These are phyloP conservation scores for Dissophora ornata DNA, from an alignment of 192 early-diverging fungal genomes.

Conservation along the genomic window DNA sequence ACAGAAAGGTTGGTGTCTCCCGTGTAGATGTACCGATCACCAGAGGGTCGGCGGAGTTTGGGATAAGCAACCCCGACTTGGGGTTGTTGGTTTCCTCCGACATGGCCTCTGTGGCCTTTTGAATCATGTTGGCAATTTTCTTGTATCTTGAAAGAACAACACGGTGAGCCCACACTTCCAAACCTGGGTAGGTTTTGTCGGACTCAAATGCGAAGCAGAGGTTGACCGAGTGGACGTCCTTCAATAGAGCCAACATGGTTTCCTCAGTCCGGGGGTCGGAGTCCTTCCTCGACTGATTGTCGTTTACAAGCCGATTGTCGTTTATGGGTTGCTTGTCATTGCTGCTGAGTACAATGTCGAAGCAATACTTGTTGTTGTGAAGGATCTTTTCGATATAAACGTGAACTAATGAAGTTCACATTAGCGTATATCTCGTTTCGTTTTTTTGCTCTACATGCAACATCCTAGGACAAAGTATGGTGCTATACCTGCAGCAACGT, in stretches of 20 bases:
- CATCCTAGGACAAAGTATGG: no score
- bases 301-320: no score
- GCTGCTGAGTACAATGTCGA: not conserved
- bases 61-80: not conserved
- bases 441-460: no score
- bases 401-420: not conserved
- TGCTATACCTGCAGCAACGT: no score
- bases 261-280: not conserved
- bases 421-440: no score
- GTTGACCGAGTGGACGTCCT: conserved; percentile 13
- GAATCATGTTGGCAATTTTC: not conserved
- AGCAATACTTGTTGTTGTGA: not conserved
- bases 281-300: not conserved
- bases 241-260: conserved; percentile 7
- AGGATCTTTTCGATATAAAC: not conserved
- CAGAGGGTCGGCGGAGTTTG: not conserved
- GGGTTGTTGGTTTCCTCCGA: no score
- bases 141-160: conserved; percentile 11
- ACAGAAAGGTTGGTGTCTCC: not conserved
- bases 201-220: conserved; percentile 1
- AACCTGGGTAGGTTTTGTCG: conserved; percentile 3
- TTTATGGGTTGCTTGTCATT: not conserved
- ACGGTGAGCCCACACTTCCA: conserved; percentile 20
- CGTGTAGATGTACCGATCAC: conserved; percentile 15
- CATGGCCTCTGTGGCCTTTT: not conserved